Base-by-base conservation (phyloP, 2,329 filamentous ascomycete genomes). In the Epichloe typhina region DNA sequence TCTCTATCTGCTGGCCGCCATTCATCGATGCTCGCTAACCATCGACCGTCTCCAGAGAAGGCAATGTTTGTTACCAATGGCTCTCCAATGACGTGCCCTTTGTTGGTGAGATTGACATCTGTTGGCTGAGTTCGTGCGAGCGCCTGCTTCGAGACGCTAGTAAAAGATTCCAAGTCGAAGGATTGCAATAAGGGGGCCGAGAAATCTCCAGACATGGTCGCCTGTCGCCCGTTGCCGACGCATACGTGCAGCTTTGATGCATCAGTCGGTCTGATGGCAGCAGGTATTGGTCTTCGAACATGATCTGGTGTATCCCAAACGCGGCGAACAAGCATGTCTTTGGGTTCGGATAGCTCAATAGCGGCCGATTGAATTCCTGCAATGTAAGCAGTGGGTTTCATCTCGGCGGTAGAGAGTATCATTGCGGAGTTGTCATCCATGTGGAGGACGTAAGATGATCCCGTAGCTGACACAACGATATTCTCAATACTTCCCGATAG, bases 351-450 rank as follows among this genome's bases (percentile, higher is more conserved):
- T 19, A 71, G 69, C 38, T 74, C 70, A n/a, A 76, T 66, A 4
- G 77, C 72, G 15, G 75, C 70, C 3, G 77, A 74, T 64, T 96
- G 90, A 41, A 97, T 79, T 1, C 91, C 89, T 19, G 86, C 84
- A 52, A 96, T 79, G 60, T 89, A 93, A 17, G 86, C 80, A 15
- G 83, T 88, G 4, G 93, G 88, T 62, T 85, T 82, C 64, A 97
- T 75, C 65, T 97, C 90, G 12, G 88, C 82, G 3, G 93, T 96
- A 2, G 91, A 95, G 15, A 98, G 67, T 6, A 96, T 75, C 77
- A 97, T 91, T 50, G 84, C 75, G 2, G 89, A 95, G 66, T 98
- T 98, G 65, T 97, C 91, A 31, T 89, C 87, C 47, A 97, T 74
- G 57, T 89, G 86, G 23, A 97, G 66, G 4, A 82, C 85, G 61